Percentiles rank a stretch among this genome's conserved stretches.
These are phyloP conservation scores for Ustanciosporium gigantosporum DNA, from an alignment of 1,284 basidiomycete species.

Conservation along the genomic window DNA sequence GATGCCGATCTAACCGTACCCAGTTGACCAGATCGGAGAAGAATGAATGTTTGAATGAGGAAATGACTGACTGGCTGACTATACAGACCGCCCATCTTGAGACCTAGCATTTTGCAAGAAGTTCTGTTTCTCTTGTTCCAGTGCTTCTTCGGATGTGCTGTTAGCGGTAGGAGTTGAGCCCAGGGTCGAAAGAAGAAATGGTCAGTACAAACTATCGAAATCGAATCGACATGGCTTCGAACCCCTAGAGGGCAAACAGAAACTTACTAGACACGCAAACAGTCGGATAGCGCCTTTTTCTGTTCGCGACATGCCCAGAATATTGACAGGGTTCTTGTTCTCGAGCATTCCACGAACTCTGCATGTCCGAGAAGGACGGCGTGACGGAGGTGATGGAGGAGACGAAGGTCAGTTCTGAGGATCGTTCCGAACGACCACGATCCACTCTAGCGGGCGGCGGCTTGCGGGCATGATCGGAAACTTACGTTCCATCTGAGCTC, in stretches of 20 bases:
- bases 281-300: conserved; percentile 11
- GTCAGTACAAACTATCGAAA: no score
- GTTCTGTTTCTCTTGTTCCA: conserved; percentile 20
- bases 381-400: no score
- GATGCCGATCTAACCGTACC: no score
- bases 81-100: not conserved
- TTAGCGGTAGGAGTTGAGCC: not conserved
- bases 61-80: not conserved
- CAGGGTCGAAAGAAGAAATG: not conserved
- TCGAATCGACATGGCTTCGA: not conserved
- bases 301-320: conserved; percentile 23
- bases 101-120: no score
- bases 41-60: no score
- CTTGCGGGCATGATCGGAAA: not conserved
- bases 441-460: not conserved
- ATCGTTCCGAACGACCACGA: no score
- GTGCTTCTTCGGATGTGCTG: conserved; percentile 29
- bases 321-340: conserved; percentile 27
- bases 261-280: conserved; percentile 31
- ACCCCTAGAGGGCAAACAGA: not conserved
- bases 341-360: conserved; percentile 27
- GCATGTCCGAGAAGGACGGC: no score
- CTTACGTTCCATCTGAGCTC: conserved; percentile 20
- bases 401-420: not conserved
- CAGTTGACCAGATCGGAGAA: no score